These are phyloP conservation scores for Amanita rubescens DNA, from an alignment of 768 basidiomycete species.

Conservation along the genomic window DNA sequence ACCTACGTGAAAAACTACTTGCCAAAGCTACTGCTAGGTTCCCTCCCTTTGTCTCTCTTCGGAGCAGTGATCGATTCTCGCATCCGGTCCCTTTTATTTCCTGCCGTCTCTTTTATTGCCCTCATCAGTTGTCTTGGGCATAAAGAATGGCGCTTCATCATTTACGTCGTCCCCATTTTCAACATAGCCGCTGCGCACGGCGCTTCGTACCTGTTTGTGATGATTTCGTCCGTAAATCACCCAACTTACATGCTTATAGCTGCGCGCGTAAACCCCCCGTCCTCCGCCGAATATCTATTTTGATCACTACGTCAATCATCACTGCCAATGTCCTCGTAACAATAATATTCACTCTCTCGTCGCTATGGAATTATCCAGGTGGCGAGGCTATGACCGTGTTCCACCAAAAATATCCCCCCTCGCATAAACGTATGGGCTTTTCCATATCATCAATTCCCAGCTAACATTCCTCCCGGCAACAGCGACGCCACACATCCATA, in stretches of 20 bases:
- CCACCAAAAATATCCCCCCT: slow-evolving; percentile 38
- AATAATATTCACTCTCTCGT: slow-evolving; percentile 44
- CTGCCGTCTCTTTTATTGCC: slow-evolving; percentile 45
- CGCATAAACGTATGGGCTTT: not conserved
- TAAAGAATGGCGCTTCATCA: slow-evolving; percentile 97
- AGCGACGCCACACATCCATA: slow-evolving; percentile 50
- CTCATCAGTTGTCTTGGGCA: slow-evolving; percentile 76
- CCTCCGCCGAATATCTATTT: slow-evolving; percentile 35
- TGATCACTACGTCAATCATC: slow-evolving; percentile 42
- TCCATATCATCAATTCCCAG: not conserved
- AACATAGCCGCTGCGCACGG: slow-evolving; percentile 75
- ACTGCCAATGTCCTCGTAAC: slow-evolving; percentile 48
- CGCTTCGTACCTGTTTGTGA: slow-evolving; percentile 52
- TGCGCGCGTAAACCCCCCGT: slow-evolving; percentile 36
- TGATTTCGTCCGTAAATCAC: not conserved
- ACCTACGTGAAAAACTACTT: slow-evolving; percentile 62
- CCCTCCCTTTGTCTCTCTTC: slow-evolving; percentile 53
- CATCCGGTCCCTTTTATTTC: slow-evolving; percentile 42
- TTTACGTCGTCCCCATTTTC: slow-evolving; percentile 77
- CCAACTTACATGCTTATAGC: not conserved
- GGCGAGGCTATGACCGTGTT: slow-evolving; percentile 62
- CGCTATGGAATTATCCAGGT: slow-evolving; percentile 83
- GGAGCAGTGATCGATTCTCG: slow-evolving; percentile 42
- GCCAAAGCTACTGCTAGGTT: slow-evolving; percentile 69
- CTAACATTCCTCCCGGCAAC: not conserved